These are phyloP conservation scores for Aquanectria penicillioides DNA, from an alignment of 2,329 filamentous ascomycete genomes.

Conservation along the genomic window DNA sequence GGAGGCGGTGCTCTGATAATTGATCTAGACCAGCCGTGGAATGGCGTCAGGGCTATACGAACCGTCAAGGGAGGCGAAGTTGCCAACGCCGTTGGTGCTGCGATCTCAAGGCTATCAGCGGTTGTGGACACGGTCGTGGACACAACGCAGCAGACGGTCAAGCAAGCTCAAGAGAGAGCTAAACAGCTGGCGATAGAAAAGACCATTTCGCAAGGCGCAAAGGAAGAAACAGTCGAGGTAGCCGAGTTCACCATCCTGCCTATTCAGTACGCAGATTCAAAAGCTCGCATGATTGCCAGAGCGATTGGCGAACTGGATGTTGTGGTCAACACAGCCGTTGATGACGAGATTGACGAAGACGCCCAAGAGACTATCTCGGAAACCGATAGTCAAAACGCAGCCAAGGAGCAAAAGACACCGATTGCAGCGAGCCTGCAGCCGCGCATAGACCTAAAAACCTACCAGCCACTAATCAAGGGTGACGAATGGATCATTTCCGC, in stretches of 20 bases:
- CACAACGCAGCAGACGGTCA: not conserved
- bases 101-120: constrained; percentile 53
- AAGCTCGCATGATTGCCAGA: constrained; percentile 11
- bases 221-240: constrained; percentile 6
- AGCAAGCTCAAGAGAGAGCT: constrained; percentile 6
- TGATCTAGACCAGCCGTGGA: constrained; percentile 45
- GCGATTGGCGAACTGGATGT: constrained; percentile 10
- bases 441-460: not conserved
- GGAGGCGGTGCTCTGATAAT: constrained; percentile 55
- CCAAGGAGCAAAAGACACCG: not conserved
- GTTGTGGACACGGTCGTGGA: constrained; percentile 8
- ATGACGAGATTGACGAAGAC: not conserved
- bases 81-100: constrained; percentile 60
- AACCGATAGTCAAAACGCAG: not conserved
- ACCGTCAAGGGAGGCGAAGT: constrained; percentile 46
- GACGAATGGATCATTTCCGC: constrained; percentile 56
- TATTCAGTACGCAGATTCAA: constrained; percentile 13
- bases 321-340: not conserved
- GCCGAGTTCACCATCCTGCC: constrained; percentile 19
- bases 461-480: constrained; percentile 28
- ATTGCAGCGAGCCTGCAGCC: too few species aligned
- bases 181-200: constrained; percentile 4
- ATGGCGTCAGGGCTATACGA: constrained; percentile 51
- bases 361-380: too few species aligned
- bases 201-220: constrained; percentile 13